Percentiles rank a stretch among this genome's conserved stretches.
These are phyloP conservation scores for Phalaenopsis aphrodite DNA, from an alignment of 106 monocot species.

Conservation along the genomic window DNA sequence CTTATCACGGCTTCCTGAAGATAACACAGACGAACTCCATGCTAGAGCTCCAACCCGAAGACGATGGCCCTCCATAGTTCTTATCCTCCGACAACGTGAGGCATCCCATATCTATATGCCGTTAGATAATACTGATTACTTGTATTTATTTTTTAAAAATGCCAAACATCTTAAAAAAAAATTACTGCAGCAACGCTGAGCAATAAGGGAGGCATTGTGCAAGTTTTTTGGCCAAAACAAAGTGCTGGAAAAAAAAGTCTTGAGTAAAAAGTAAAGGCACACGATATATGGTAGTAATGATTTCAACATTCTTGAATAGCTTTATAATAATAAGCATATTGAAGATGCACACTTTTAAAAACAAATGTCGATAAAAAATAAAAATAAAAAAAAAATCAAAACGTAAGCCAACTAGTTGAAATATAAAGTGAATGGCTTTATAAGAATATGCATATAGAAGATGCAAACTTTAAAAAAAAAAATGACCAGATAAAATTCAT, in stretches of 20 bases:
- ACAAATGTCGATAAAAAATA: not conserved
- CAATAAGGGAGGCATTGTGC: not conserved
- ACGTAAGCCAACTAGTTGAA: not conserved
- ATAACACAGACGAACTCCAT: slow-evolving; percentile 89
- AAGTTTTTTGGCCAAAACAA: not conserved
- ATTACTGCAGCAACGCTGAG: not conserved
- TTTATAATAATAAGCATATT: not conserved
- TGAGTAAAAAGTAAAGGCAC: not conserved
- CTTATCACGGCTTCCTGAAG: slow-evolving; percentile 94
- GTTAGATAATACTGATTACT: slow-evolving; percentile 1
- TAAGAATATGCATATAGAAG: not conserved
- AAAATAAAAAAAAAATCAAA: not conserved
- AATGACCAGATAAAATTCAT: not conserved
- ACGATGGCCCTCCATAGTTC: slow-evolving; percentile 86
- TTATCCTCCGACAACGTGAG: slow-evolving; percentile 68
- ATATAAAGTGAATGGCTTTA: not conserved
- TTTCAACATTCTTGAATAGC: not conserved
- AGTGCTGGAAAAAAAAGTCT: not conserved
- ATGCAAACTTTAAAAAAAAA: not conserved
- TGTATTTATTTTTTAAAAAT: not conserved
- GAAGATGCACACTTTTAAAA: not conserved
- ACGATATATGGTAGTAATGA: not conserved
- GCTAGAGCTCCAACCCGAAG: slow-evolving; percentile 83
- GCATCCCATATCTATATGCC: slow-evolving; percentile 97
- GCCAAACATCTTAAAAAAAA: not conserved